These are phyloP conservation scores for Leccinellum rugosiceps DNA, from an alignment of 768 basidiomycete species.

Conservation along the genomic window DNA sequence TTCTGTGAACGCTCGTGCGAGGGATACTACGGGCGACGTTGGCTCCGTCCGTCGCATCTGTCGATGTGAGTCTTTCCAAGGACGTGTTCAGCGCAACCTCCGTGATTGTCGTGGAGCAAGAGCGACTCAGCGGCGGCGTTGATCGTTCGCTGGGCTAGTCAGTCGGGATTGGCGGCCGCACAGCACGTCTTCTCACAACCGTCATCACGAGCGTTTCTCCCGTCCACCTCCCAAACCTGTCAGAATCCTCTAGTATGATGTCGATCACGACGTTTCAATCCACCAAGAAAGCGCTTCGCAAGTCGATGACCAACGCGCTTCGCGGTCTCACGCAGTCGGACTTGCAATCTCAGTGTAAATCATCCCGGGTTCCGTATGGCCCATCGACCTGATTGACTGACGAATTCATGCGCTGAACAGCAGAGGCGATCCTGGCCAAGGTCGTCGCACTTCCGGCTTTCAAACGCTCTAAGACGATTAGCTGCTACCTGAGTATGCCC, in stretches of 20 bases:
- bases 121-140: constrained; percentile 2
- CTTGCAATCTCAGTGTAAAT: constrained; percentile 60
- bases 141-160: constrained; percentile 13
- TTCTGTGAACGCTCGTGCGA: constrained; percentile 41
- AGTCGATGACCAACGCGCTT: constrained; percentile 44
- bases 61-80: background rate
- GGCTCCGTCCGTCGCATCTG: constrained; percentile 26
- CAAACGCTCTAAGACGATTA: constrained; percentile 44
- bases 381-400: constrained; percentile 4
- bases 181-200: background rate
- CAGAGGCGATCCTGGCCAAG: constrained; percentile 39
- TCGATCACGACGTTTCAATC: constrained; percentile 28
- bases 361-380: background rate
- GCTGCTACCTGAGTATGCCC: constrained; percentile 84
- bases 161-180: background rate
- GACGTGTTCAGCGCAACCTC: constrained; percentile 19
- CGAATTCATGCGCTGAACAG: constrained; percentile 10
- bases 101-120: constrained; percentile 13
- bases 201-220: background rate
- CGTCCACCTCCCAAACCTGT: background rate
- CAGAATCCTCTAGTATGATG: constrained; percentile 13
- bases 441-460: constrained; percentile 54
- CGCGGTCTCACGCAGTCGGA: constrained; percentile 40
- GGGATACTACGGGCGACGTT: constrained; percentile 43
- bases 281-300: constrained; percentile 57